Base-by-base conservation (phyloP, 164 flowering plant species). In the Nymphaea thermarum region DNA sequence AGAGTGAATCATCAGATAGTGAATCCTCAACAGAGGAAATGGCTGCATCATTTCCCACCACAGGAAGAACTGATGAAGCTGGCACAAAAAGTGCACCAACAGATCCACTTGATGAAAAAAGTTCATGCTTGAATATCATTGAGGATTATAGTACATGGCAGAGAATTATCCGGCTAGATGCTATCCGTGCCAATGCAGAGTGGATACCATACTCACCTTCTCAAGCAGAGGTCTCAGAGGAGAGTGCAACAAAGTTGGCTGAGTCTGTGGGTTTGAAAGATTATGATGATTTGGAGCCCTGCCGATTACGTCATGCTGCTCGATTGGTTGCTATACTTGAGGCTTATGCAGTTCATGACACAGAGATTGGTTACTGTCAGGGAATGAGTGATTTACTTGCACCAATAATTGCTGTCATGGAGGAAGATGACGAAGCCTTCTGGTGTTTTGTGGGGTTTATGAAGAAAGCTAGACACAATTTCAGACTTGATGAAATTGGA, bases 361-460 rank as follows among this genome's bases (percentile, higher is more conserved):
- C 87, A 2, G 98, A 94, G 79, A 89, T 88, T 71, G 98, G 98
- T 5, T 94, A 94, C 70, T 94, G 98, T 71, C 98, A 94, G 70
- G 98, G 98, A 8, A 94, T 94, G 98, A 90, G 96, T 64, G 98
- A 94, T 78, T 76, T 94, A 17, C 96, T 91, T 25, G 89, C 97
- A n/a, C 97, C 98, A 59, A 87, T 94, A 51, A 75, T 88, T 51
- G 51, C 90, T n/a, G 88, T 93, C 2, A 86, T 91, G 44, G 55
- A 47, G 0, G 55, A 91, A 62, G 98, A 94, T 79, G 82, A 89
- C 43, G 87, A 81, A 68, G 97, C 96, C n/a, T 94, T 94, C 79
- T 94, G 97, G 97, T 94, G 98, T 63, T 94, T 94, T 70, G 97
- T 86, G 25, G 96, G 93, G 57, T 91, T 85, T 78, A 94, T 94